phyloP scores from a whole-genome alignment of 148 eudicot species.

The Silene latifolia region DNA sequence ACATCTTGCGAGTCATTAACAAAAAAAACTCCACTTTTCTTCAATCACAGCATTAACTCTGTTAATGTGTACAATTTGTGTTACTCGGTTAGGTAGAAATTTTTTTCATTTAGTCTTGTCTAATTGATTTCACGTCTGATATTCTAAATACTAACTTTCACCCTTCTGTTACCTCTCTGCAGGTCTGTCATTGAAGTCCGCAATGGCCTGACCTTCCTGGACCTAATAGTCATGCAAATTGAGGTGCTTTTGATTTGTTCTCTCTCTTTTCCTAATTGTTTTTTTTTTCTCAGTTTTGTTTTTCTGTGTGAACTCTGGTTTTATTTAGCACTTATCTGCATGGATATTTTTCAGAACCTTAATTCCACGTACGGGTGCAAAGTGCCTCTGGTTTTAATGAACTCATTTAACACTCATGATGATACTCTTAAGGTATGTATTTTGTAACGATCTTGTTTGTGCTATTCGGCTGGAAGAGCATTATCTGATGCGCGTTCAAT shows the following conservation, averaged over 20 bases:
- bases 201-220: slow-evolving; percentile 84
- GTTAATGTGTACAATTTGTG: too few species aligned
- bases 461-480: slow-evolving; percentile 3
- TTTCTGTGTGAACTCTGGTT: not conserved
- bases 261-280: not conserved
- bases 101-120: not conserved
- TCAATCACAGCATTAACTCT: too few species aligned
- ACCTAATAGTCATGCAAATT: slow-evolving; percentile 85
- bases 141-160: not conserved
- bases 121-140: not conserved
- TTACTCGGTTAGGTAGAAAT: not conserved
- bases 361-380: slow-evolving; percentile 84
- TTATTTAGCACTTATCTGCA: slow-evolving; percentile 18
- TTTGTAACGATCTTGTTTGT: not conserved
- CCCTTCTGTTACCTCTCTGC: slow-evolving; percentile 12
- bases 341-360: slow-evolving; percentile 45
- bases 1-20: too few species aligned
- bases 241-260: slow-evolving; percentile 51
- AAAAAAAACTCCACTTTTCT: too few species aligned
- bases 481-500: slow-evolving; percentile 8
- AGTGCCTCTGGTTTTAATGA: slow-evolving; percentile 93
- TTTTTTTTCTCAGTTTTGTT: not conserved
- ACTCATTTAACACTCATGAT: slow-evolving; percentile 98
- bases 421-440: slow-evolving; percentile 73
- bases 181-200: slow-evolving; percentile 99